Conservation (phyloP, 768 basidiomycete genomes). For the Tricholoma sp. region DNA sequence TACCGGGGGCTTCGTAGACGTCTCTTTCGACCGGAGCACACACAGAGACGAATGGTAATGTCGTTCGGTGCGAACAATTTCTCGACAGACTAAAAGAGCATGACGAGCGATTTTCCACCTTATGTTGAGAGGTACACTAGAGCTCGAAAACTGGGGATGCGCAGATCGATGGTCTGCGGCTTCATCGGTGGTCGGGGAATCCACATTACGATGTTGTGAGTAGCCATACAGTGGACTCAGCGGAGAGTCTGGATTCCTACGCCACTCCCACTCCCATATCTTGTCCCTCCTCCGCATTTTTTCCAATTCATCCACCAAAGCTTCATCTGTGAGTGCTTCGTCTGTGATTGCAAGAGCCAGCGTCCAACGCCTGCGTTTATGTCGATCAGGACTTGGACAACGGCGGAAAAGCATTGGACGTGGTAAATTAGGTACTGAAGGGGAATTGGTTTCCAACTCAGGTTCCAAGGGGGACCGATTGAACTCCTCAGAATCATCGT, state of each 20-base stretch:
- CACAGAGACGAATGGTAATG: conserved; percentile 35
- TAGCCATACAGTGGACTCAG: background rate
- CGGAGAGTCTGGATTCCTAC: background rate
- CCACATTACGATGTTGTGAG: background rate
- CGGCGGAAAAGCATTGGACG: background rate
- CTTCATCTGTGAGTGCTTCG: background rate
- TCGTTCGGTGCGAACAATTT: conserved; percentile 38
- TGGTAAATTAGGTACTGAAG: background rate
- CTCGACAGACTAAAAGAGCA: conserved; percentile 34
- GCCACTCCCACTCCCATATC: background rate
- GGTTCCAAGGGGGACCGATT: background rate
- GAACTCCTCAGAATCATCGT: background rate
- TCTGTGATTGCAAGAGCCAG: background rate
- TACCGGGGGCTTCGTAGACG: conserved; percentile 41
- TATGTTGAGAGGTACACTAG: background rate
- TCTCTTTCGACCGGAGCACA: conserved; percentile 29
- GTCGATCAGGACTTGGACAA: background rate
- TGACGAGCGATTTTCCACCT: conserved; percentile 35
- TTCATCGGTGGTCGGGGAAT: background rate
- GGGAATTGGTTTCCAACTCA: background rate
- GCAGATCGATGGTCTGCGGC: background rate
- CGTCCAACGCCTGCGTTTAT: background rate
- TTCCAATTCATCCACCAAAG: background rate
- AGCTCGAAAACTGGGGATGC: background rate
- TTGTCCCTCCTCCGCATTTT: background rate